Conservation (phyloP, 345 rosid species). For the Laguncularia racemosa region DNA sequence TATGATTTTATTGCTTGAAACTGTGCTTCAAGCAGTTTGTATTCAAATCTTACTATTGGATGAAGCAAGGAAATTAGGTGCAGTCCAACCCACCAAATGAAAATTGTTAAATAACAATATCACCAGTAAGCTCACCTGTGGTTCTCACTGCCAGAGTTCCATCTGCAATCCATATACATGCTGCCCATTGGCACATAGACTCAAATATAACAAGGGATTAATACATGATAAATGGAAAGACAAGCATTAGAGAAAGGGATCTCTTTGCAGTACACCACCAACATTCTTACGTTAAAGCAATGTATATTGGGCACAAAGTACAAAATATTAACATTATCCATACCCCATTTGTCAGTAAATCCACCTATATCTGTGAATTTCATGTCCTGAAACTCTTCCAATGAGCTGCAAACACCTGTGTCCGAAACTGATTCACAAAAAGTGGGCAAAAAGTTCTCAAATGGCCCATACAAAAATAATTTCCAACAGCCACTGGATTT, state of each 20-base stretch:
- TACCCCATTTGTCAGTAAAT: slow-evolving; percentile 50
- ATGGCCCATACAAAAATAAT: background rate
- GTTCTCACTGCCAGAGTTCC: slow-evolving; percentile 63
- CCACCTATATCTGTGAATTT: slow-evolving; percentile 19
- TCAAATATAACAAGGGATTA: background rate
- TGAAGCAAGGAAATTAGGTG: too few relatives aligned
- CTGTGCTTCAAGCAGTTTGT: too few relatives aligned
- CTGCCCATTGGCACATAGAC: background rate
- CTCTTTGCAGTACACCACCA: too few relatives aligned
- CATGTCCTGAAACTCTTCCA: slow-evolving; percentile 55
- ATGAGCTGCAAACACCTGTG: slow-evolving; percentile 57
- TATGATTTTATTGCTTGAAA: too few relatives aligned
- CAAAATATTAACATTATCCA: background rate
- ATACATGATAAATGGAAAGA: too few relatives aligned
- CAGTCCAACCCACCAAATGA: too few relatives aligned
- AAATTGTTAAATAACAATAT: background rate
- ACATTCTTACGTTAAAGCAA: too few relatives aligned
- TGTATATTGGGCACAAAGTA: background rate
- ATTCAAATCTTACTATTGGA: too few relatives aligned
- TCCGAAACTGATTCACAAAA: slow-evolving; percentile 47
- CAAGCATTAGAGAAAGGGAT: too few relatives aligned
- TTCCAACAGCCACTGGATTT: too few relatives aligned
- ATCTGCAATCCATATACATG: slow-evolving; percentile 42
- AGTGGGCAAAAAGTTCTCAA: background rate
- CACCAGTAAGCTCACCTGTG: slow-evolving; percentile 46